phyloP scores from a whole-genome alignment of 352 stramenopile genomes.

The Aphanomyces cochlioides region DNA sequence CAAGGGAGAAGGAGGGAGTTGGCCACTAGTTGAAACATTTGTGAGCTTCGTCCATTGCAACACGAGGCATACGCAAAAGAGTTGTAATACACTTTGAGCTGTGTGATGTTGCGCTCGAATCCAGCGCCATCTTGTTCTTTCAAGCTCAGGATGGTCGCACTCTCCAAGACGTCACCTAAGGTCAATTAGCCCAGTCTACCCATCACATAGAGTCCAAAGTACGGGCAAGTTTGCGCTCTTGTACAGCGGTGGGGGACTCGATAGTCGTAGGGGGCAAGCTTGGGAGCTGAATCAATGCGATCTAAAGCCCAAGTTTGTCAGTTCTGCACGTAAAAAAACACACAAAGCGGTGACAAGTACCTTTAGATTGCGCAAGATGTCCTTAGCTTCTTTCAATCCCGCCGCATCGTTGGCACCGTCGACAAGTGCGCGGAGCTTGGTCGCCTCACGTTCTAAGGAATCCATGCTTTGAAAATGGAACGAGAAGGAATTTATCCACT shows the following conservation, averaged over 20 bases:
- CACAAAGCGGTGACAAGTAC: slow-evolving; percentile 2
- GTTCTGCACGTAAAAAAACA: neutral
- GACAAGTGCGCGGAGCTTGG: slow-evolving; percentile 28
- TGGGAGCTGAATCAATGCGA: slow-evolving; percentile 76
- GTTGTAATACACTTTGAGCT: slow-evolving; percentile 87
- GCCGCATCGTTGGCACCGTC: slow-evolving; percentile 7
- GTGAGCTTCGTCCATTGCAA: too few relatives aligned
- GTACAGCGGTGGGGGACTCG: slow-evolving; percentile 46
- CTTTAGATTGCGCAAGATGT: slow-evolving; percentile 28
- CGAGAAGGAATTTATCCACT: slow-evolving; percentile 4
- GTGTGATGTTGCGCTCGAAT: slow-evolving; percentile 86
- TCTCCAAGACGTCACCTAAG: slow-evolving; percentile 81
- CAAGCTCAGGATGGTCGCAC: slow-evolving; percentile 84
- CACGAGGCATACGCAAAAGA: slow-evolving; percentile 31
- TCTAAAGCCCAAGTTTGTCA: slow-evolving; percentile 40
- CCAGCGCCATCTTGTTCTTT: slow-evolving; percentile 75
- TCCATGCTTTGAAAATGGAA: slow-evolving; percentile 18
- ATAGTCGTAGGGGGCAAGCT: slow-evolving; percentile 70
- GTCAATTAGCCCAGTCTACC: neutral
- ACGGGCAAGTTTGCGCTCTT: slow-evolving; percentile 77
- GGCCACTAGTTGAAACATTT: slow-evolving; percentile 34
- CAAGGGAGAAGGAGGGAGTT: slow-evolving; percentile 61
- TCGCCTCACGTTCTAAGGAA: slow-evolving; percentile 31
- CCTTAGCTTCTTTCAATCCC: slow-evolving; percentile 22
- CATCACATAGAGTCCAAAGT: slow-evolving; percentile 32